Conservation (phyloP, 2,329 filamentous ascomycete genomes). For the Chaetomiaceae sp. region DNA sequence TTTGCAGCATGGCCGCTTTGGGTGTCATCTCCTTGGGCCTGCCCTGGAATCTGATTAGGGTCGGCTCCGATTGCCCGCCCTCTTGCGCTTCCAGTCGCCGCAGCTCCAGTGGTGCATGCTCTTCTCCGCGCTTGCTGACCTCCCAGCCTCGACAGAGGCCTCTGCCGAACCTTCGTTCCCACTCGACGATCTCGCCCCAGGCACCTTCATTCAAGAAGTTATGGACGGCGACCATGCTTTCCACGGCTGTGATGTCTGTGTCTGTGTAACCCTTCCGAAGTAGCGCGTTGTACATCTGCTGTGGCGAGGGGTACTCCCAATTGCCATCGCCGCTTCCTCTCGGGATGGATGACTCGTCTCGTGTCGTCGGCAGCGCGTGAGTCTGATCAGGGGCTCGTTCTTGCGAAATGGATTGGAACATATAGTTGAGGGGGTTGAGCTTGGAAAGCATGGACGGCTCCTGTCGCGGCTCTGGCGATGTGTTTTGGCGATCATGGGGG, state of each 20-base stretch:
- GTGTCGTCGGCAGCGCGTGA: constrained; percentile 68
- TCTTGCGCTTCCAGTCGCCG: constrained; percentile 39
- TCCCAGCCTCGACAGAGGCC: constrained; percentile 71
- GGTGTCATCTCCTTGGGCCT: constrained; percentile 85
- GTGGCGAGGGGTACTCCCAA: constrained; percentile 97
- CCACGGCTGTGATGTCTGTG: constrained; percentile 87
- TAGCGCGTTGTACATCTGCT: constrained; percentile 99
- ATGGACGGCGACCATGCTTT: constrained; percentile 95
- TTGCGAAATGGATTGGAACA: constrained; percentile 86
- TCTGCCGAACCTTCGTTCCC: constrained; percentile 79
- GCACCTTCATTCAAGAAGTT: constrained; percentile 98
- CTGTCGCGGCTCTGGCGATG: constrained; percentile 27
- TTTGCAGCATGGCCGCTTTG: constrained; percentile 79
- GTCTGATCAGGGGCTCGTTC: constrained; percentile 69
- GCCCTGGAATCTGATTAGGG: constrained; percentile 81
- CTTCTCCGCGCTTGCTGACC: constrained; percentile 69
- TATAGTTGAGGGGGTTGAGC: constrained; percentile 79
- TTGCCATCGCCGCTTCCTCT: constrained; percentile 71
- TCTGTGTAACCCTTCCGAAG: constrained; percentile 93
- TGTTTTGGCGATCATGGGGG: constrained; percentile 35
- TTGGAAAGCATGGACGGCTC: constrained; percentile 49
- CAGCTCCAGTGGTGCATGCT: constrained; percentile 42
- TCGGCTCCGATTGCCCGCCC: constrained; percentile 59
- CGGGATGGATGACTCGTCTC: constrained; percentile 88
- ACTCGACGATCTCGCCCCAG: constrained; percentile 90